phyloP scores from a whole-genome alignment of 2,329 filamentous ascomycete genomes.

The Diaporthe vexans region DNA sequence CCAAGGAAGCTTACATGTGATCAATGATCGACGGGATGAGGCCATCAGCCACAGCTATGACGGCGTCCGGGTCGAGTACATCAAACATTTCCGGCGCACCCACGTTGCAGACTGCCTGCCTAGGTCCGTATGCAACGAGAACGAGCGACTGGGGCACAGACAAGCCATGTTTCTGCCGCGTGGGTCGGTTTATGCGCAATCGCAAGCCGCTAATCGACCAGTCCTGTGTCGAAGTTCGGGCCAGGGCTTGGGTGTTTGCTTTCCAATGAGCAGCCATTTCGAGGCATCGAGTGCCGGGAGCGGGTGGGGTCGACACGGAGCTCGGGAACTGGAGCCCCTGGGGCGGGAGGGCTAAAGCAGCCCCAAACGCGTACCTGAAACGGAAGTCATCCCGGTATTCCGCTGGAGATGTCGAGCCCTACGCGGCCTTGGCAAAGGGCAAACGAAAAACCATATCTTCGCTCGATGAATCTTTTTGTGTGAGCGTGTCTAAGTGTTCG shows the following conservation, averaged over 20 bases:
- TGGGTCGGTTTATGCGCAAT: slow-evolving; percentile 20
- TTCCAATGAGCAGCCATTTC: background rate
- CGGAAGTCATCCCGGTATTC: slow-evolving; percentile 9
- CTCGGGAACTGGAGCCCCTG: slow-evolving; percentile 10
- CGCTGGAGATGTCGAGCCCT: slow-evolving; percentile 24
- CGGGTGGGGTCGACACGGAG: slow-evolving; percentile 22
- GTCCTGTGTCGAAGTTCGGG: background rate
- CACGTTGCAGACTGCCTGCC: slow-evolving; percentile 33
- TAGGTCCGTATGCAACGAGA: slow-evolving; percentile 31
- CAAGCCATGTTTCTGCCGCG: slow-evolving; percentile 15
- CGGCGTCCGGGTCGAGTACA: slow-evolving; percentile 36
- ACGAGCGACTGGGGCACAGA: slow-evolving; percentile 6
- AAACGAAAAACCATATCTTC: slow-evolving; percentile 50
- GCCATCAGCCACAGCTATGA: slow-evolving; percentile 34
- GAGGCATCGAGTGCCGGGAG: slow-evolving; percentile 16
- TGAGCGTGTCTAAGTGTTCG: slow-evolving; percentile 56
- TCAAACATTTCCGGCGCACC: slow-evolving; percentile 41
- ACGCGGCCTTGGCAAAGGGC: slow-evolving; percentile 40
- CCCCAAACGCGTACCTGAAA: slow-evolving; percentile 40
- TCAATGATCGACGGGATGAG: slow-evolving; percentile 17
- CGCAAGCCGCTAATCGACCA: slow-evolving; percentile 11
- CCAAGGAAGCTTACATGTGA: slow-evolving; percentile 25
- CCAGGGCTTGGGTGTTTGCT: background rate
- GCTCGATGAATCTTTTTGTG: slow-evolving; percentile 54
- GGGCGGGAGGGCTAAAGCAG: slow-evolving; percentile 24